Conservation (phyloP, 1,284 basidiomycete genomes). For the Phenoliferia sp. region DNA sequence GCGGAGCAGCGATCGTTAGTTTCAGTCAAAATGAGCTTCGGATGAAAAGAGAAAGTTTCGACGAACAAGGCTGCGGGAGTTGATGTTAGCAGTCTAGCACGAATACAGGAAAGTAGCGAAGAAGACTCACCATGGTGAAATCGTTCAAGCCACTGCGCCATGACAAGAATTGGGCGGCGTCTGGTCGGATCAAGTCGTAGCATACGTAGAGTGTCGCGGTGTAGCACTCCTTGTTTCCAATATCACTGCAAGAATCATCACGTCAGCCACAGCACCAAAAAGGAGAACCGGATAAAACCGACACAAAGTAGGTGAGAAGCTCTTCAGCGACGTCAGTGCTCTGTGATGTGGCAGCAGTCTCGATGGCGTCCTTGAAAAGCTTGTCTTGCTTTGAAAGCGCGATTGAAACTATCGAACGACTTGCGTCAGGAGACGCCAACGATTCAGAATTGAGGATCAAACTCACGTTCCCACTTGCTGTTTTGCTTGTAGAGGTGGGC, state of each 20-base stretch:
- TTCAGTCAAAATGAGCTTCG: too few species aligned
- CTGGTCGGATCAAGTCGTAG: constrained; percentile 86
- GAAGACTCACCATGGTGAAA: constrained; percentile 69
- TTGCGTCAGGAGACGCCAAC: not conserved
- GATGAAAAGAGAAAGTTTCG: too few species aligned
- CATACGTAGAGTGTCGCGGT: constrained; percentile 56
- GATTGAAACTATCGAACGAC: constrained; percentile 74
- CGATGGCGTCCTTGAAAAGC: constrained; percentile 90
- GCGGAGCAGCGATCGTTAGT: constrained; percentile 28
- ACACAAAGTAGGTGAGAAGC: constrained; percentile 62
- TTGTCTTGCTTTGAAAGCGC: constrained; percentile 91
- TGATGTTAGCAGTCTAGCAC: too few species aligned
- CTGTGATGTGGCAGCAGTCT: constrained; percentile 80
- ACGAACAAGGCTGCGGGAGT: too few species aligned
- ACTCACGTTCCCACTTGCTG: constrained; percentile 65
- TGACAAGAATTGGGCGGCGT: constrained; percentile 87
- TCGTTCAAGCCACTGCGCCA: constrained; percentile 95
- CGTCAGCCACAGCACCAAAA: not conserved
- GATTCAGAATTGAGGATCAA: not conserved
- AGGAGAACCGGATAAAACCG: not conserved
- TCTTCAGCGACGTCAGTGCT: constrained; percentile 87
- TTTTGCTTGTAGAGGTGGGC: constrained; percentile 99
- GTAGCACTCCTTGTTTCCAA: constrained; percentile 98
- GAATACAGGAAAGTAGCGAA: constrained; percentile 52
- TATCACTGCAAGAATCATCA: constrained; percentile 49